Conservation (phyloP, 371 early-diverging fungal genomes). For the Mortierella sp. region DNA sequence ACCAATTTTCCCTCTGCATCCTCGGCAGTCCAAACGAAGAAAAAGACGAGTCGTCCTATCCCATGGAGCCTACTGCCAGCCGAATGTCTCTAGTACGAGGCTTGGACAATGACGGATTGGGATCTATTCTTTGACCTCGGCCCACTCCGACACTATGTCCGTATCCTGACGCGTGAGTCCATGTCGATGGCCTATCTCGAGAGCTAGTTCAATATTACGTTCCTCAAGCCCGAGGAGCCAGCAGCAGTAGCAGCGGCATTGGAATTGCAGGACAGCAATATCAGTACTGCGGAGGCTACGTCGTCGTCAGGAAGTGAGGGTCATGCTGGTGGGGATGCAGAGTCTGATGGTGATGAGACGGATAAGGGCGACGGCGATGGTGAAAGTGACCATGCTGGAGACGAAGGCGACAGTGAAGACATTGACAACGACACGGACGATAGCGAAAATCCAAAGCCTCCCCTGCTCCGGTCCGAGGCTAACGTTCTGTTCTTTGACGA, state of each 20-base stretch:
- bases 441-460: conserved; percentile 17
- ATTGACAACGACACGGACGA: conserved; percentile 11
- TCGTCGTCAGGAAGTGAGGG: neutral
- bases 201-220: conserved; percentile 25
- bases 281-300: neutral
- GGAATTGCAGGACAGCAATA: too few relatives aligned
- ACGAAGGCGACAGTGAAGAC: neutral
- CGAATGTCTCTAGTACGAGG: conserved; percentile 68
- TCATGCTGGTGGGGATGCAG: neutral
- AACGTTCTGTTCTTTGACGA: conserved; percentile 59
- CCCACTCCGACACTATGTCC: conserved; percentile 47
- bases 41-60: neutral
- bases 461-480: conserved; percentile 31
- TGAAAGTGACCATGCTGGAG: neutral
- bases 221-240: conserved; percentile 24
- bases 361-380: neutral
- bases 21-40: neutral
- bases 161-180: conserved; percentile 44
- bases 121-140: conserved; percentile 48
- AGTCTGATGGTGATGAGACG: neutral
- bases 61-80: conserved; percentile 58
- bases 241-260: neutral
- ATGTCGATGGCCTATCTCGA: conserved; percentile 48
- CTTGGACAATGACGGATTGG: conserved; percentile 66
- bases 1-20: neutral